Conservation (phyloP, 768 basidiomycete genomes). For the Leccinum aurantiacum region DNA sequence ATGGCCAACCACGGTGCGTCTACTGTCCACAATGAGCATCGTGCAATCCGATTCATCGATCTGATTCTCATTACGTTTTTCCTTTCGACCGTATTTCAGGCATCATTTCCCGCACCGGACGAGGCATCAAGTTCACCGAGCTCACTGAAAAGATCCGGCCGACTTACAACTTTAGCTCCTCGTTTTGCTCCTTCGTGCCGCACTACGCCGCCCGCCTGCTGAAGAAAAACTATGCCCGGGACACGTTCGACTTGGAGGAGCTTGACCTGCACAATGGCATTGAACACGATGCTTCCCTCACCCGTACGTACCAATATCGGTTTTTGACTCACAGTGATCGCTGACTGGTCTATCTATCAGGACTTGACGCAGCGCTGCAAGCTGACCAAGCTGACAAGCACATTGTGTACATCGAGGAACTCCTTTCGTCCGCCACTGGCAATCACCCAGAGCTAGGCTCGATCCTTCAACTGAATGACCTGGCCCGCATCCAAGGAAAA, state of each 20-base stretch:
- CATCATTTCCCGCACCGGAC: conserved; percentile 63
- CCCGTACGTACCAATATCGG: conserved; percentile 23
- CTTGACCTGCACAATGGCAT: conserved; percentile 69
- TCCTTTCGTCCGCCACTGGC: conserved; percentile 61
- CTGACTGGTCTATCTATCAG: conserved; percentile 34
- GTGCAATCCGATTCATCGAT: not conserved
- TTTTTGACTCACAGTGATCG: not conserved
- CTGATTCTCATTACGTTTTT: not conserved
- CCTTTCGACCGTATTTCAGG: conserved; percentile 16
- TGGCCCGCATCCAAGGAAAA: conserved; percentile 56
- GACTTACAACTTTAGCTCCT: conserved; percentile 69
- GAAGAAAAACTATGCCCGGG: conserved; percentile 52
- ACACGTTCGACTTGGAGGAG: conserved; percentile 64
- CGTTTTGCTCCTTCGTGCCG: conserved; percentile 68
- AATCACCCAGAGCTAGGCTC: conserved; percentile 47
- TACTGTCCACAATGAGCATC: too few species aligned
- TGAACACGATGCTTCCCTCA: conserved; percentile 36
- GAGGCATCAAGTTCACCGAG: conserved; percentile 61
- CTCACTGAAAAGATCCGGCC: conserved; percentile 42
- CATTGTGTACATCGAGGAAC: conserved; percentile 50
- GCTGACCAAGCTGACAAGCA: conserved; percentile 56
- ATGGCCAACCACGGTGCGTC: conserved; percentile 80
- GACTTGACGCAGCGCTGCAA: conserved; percentile 48
- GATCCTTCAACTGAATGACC: conserved; percentile 55
- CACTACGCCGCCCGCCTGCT: conserved; percentile 59